These are phyloP conservation scores for Lodderomyces metapsilosis DNA, from an alignment of 1,139 yeast genomes.

Conservation along the genomic window DNA sequence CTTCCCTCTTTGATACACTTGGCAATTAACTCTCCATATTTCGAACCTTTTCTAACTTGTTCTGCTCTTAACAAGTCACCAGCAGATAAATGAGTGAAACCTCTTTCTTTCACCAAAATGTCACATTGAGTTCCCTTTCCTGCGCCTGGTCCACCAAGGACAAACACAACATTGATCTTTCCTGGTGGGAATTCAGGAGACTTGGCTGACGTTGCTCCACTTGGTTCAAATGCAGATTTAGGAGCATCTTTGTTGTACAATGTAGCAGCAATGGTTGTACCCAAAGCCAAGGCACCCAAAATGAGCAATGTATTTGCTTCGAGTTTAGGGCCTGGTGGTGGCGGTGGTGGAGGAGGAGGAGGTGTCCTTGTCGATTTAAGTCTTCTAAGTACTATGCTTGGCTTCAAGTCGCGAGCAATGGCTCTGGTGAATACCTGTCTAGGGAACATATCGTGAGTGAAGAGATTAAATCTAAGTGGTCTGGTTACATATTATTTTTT, in stretches of 20 bases:
- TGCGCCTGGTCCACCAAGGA: constrained; percentile 88
- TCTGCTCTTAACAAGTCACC: constrained; percentile 94
- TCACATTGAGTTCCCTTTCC: constrained; percentile 98
- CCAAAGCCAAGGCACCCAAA: constrained; percentile 42
- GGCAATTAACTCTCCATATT: constrained; percentile 83
- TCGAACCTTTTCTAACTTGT: constrained; percentile 77
- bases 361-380: constrained; percentile 18
- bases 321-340: constrained; percentile 11
- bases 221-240: constrained; percentile 47
- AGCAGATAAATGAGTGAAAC: constrained; percentile 87
- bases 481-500: not conserved
- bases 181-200: constrained; percentile 54
- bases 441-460: constrained; percentile 8
- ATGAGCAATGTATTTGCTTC: constrained; percentile 28
- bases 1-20: constrained; percentile 81
- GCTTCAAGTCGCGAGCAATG: constrained; percentile 8
- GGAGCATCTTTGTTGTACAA: constrained; percentile 47
- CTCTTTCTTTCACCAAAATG: constrained; percentile 72
- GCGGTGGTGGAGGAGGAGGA: constrained; percentile 18
- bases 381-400: constrained; percentile 11
- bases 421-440: constrained; percentile 12
- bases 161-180: constrained; percentile 78
- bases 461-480: not conserved
- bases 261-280: constrained; percentile 47
- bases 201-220: constrained; percentile 18